Base-by-base conservation (phyloP, 805 yeast species). In the Monosporozyma unispora region DNA sequence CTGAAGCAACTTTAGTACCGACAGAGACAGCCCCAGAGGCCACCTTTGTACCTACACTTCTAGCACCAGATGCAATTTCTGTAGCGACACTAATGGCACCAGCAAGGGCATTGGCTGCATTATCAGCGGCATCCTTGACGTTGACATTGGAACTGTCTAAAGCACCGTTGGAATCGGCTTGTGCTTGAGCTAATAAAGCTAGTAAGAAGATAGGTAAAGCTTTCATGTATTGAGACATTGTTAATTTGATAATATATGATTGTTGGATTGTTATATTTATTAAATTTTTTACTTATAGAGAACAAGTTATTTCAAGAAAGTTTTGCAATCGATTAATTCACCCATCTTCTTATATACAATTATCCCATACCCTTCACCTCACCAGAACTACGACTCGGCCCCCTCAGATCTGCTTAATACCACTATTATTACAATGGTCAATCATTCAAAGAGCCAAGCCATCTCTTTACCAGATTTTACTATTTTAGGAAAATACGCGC, bases 41-140 rank as follows among this genome's bases (percentile, higher is more conserved):
- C n/a, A 16, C 35, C 5, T 31, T 23, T 12, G 44, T 39, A 29
- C 22, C 44, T 7, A 46, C 48, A 29, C 25, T n/a, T 3, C 19
- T 12, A 18, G 48, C 27, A 16, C n/a, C 44, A 3, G 37, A 10
- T 21, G 41, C 41, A 12, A n/a, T n/a, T n/a, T n/a, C n/a, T n/a
- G 40, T 29, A 3, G 29, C 29, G n/a, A 33, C 48, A 45, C 44
- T 42, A 23, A 29, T 22, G 37, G 49, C 41, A 28, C 23, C 49
- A 39, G 47, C 25, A 3, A 46, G n/a, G n/a, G 39, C 44, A 7
- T 4, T 2, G 16, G 35, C 45, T 3, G 31, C 37, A 14, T 39
- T 35, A 12, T 38, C 49, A 27, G 14, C 39, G 18, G 37, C 33
- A 22, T 40, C 40, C n/a, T 39, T 21, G 14, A 21, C 16, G 27